Conservation (phyloP, 2,329 filamentous ascomycete species). For the Samsoniella hepiali region DNA sequence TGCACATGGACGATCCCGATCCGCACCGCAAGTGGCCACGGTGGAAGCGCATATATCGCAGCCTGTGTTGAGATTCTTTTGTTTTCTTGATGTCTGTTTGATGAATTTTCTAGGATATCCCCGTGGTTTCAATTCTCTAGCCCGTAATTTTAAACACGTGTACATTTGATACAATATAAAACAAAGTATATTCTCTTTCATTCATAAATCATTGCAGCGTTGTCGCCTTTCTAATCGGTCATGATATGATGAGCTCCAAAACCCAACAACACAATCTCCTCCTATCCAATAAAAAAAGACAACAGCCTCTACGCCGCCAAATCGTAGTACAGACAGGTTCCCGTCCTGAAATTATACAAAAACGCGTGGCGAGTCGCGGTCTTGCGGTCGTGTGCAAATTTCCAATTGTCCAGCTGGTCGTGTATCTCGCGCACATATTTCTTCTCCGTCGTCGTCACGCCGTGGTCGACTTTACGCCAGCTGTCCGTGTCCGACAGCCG, state of each 20-base stretch:
- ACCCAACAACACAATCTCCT: neutral
- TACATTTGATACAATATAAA: neutral
- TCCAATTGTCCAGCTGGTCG: conserved; percentile 67
- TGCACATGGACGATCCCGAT: conserved; percentile 28
- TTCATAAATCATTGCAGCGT: neutral
- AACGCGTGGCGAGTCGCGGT: conserved; percentile 68
- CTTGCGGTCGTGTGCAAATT: conserved; percentile 51
- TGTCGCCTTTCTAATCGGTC: neutral
- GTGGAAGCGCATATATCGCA: conserved; percentile 29
- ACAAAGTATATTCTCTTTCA: neutral
- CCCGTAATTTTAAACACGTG: neutral
- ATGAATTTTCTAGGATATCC: neutral
- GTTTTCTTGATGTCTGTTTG: neutral
- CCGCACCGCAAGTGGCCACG: conserved; percentile 26
- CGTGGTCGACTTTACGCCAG: conserved; percentile 79
- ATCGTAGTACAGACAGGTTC: conserved; percentile 82
- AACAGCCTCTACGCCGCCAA: conserved; percentile 36
- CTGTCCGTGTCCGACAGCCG: conserved; percentile 74
- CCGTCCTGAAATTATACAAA: conserved; percentile 87
- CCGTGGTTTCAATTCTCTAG: neutral
- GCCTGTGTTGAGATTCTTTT: conserved; percentile 23
- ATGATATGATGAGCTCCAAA: neutral
- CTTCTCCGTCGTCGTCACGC: conserved; percentile 70
- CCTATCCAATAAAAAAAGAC: neutral
- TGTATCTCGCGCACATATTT: conserved; percentile 82